Conservation (phyloP, 352 stramenopile genomes). For the Peronospora destructor region DNA sequence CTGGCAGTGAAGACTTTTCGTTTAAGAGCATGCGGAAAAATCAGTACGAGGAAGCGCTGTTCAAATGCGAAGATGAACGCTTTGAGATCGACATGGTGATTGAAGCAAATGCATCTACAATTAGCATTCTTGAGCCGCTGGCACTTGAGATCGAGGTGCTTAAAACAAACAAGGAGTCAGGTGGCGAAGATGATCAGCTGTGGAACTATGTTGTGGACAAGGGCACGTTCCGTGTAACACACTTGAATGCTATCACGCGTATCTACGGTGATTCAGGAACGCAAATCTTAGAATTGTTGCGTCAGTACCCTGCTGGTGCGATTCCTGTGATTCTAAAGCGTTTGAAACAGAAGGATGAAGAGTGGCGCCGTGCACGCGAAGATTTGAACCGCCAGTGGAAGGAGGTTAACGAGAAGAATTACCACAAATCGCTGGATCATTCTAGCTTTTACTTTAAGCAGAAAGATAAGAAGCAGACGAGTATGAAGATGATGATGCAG, state of each 20-base stretch:
- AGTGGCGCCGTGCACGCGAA: conserved; percentile 91
- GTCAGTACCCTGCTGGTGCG: conserved; percentile 93
- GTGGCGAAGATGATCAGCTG: conserved; percentile 61
- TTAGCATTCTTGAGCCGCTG: conserved; percentile 93
- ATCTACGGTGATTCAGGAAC: conserved; percentile 95
- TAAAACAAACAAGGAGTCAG: conserved; percentile 54
- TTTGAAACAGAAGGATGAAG: conserved; percentile 97
- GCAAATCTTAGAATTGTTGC: conserved; percentile 91
- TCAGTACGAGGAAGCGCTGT: conserved; percentile 98
- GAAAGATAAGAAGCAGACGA: conserved; percentile 96
- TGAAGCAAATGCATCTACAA: conserved; percentile 93
- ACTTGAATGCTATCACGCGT: conserved; percentile 96
- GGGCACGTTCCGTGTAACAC: conserved; percentile 90
- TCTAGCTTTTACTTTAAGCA: conserved; percentile 98
- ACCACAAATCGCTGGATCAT: conserved; percentile 98
- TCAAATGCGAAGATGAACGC: conserved; percentile 98
- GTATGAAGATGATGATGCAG: conserved; percentile 90
- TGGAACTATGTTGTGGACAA: conserved; percentile 93
- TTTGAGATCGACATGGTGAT: conserved; percentile 93
- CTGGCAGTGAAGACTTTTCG: conserved; percentile 98
- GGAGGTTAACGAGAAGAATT: conserved; percentile 96
- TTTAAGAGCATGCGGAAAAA: conserved; percentile 99
- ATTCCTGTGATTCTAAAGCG: conserved; percentile 97
- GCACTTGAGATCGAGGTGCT: conserved; percentile 91
- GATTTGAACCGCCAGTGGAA: conserved; percentile 97